These are phyloP conservation scores for Penicillium expansum DNA, from an alignment of 2,329 filamentous ascomycete species.

Conservation along the genomic window DNA sequence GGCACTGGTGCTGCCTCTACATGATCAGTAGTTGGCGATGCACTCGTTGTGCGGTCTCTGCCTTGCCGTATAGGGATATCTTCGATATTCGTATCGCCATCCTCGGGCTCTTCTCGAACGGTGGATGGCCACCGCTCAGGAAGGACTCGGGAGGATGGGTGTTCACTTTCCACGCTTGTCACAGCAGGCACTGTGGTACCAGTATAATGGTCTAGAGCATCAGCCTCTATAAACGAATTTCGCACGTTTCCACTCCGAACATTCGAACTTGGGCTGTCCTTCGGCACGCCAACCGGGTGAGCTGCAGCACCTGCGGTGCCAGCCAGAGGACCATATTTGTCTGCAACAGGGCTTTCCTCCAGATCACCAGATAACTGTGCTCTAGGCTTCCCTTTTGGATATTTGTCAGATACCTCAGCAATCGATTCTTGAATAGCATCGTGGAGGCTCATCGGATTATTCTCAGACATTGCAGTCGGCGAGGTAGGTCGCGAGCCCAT, in stretches of 20 bases:
- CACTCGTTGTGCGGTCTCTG: constrained; percentile 3
- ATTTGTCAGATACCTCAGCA: constrained; percentile 26
- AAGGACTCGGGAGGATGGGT: constrained; percentile 13
- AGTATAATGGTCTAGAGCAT: background rate
- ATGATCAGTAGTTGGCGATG: constrained; percentile 13
- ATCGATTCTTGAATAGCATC: constrained; percentile 25
- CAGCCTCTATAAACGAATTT: background rate
- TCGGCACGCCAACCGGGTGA: constrained; percentile 24
- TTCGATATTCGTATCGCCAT: background rate
- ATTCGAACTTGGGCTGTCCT: constrained; percentile 11
- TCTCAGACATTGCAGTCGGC: constrained; percentile 28
- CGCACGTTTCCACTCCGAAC: constrained; percentile 9
- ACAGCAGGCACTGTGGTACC: background rate
- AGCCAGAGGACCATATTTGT: constrained; percentile 24
- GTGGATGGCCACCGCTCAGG: constrained; percentile 14
- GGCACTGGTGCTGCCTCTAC: constrained; percentile 19
- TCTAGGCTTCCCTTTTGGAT: constrained; percentile 26
- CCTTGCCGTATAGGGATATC: background rate
- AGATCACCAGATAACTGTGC: constrained; percentile 21
- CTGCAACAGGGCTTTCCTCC: constrained; percentile 29
- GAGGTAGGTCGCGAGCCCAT: constrained; percentile 43
- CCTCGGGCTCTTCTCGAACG: constrained; percentile 10
- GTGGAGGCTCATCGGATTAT: constrained; percentile 17
- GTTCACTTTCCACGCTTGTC: background rate
- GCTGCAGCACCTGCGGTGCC: constrained; percentile 34